These are phyloP conservation scores for Nidularia pulvinata DNA, from an alignment of 768 basidiomycete genomes.

Conservation along the genomic window DNA sequence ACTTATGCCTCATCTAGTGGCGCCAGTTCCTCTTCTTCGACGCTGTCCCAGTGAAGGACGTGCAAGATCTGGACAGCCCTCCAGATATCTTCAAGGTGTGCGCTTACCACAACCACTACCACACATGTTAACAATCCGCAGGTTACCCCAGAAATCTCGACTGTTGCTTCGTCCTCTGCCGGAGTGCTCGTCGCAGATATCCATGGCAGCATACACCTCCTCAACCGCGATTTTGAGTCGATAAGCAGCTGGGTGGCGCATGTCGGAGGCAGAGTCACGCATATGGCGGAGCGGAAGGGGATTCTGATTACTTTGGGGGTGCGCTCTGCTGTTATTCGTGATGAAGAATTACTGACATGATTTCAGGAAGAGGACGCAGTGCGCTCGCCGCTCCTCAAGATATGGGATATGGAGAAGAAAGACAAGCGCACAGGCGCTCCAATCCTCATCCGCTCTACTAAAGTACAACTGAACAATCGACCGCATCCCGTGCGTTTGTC, in stretches of 20 bases:
- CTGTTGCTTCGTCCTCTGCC: constrained; percentile 57
- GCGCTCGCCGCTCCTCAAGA: constrained; percentile 72
- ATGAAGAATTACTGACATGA: background rate
- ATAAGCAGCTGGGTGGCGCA: constrained; percentile 80
- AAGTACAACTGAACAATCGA: constrained; percentile 72
- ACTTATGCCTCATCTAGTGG: constrained; percentile 47
- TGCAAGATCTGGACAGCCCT: constrained; percentile 69
- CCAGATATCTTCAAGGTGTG: constrained; percentile 80
- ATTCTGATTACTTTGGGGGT: constrained; percentile 91
- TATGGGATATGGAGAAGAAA: constrained; percentile 82
- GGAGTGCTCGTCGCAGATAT: constrained; percentile 84
- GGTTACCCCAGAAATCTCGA: constrained; percentile 74
- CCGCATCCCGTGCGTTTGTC: constrained; percentile 68
- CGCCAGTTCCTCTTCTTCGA: constrained; percentile 93
- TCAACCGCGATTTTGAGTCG: constrained; percentile 75
- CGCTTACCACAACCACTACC: background rate
- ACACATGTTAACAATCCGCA: constrained; percentile 16
- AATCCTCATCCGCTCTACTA: constrained; percentile 68
- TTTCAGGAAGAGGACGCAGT: constrained; percentile 74
- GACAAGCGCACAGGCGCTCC: constrained; percentile 69
- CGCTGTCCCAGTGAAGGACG: constrained; percentile 71
- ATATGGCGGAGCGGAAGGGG: constrained; percentile 81
- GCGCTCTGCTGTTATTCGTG: constrained; percentile 24
- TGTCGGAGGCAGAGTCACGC: constrained; percentile 77
- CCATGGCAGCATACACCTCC: constrained; percentile 78